These are phyloP conservation scores for Wickerhamomyces bisporus DNA, from an alignment of 805 yeast genomes.

Conservation along the genomic window DNA sequence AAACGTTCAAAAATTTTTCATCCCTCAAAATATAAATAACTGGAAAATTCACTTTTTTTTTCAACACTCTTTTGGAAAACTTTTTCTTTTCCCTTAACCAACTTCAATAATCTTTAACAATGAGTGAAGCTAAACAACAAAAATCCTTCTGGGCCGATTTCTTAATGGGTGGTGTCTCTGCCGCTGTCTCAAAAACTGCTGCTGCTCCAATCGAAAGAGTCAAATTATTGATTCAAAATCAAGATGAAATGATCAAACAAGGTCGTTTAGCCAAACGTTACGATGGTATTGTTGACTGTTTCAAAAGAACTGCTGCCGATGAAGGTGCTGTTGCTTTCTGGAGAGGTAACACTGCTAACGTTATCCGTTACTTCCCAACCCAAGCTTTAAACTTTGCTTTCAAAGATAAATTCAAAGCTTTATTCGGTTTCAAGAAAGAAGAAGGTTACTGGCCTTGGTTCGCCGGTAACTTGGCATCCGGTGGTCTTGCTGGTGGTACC, in stretches of 20 bases:
- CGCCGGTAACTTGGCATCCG: constrained; percentile 97
- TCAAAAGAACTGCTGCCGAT: constrained; percentile 88
- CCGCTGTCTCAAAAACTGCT: constrained; percentile 96
- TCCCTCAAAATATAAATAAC: constrained; percentile 3
- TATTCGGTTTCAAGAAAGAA: constrained; percentile 96
- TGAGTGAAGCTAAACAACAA: constrained; percentile 31
- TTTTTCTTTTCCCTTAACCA: neutral
- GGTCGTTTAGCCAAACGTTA: constrained; percentile 86
- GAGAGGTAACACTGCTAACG: constrained; percentile 99
- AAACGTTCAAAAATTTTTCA: neutral
- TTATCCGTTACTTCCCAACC: constrained; percentile 98
- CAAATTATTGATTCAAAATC: constrained; percentile 89
- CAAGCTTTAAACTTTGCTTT: constrained; percentile 98
- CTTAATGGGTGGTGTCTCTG: constrained; percentile 99
- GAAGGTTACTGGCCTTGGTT: constrained; percentile 92
- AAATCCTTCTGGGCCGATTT: constrained; percentile 59
- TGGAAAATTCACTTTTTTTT: constrained; percentile 1
- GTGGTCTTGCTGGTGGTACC: constrained; percentile 98
- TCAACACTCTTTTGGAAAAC: neutral
- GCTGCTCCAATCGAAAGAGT: constrained; percentile 96
- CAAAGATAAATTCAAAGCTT: constrained; percentile 93
- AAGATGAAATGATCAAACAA: constrained; percentile 95
- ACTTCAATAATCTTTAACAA: constrained; percentile 7
- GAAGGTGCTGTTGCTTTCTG: constrained; percentile 94
- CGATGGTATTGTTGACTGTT: constrained; percentile 90